phyloP scores from a whole-genome alignment of 139 green algal species.

The Diplosphaera chodatii region DNA sequence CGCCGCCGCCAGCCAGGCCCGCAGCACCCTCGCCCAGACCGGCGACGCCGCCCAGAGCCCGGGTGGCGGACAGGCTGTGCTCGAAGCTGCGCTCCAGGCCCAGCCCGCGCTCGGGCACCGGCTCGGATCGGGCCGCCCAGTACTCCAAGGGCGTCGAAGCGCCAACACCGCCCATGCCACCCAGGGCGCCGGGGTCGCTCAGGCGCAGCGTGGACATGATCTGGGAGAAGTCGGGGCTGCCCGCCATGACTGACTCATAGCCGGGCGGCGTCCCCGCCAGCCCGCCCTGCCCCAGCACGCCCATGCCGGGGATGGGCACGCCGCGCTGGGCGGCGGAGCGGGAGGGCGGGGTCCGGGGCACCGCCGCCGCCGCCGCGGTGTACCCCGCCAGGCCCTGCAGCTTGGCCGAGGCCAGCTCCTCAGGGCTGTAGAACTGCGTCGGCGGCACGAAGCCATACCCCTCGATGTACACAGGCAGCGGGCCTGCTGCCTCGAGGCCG shows the following conservation, averaged over 20 bases:
- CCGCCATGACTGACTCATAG: not conserved
- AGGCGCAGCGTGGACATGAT: not conserved
- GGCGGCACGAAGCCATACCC: slow-evolving; percentile 51
- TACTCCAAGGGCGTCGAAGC: too few relatives aligned
- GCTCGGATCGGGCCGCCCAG: too few relatives aligned
- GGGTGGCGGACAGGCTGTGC: too few relatives aligned
- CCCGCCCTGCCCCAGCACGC: not conserved
- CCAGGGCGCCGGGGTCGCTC: not conserved
- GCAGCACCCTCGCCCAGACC: too few relatives aligned
- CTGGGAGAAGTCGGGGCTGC: not conserved
- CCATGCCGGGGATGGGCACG: not conserved
- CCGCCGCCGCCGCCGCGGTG: too few relatives aligned
- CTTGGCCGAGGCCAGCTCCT: slow-evolving; percentile 4
- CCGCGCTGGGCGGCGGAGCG: not conserved
- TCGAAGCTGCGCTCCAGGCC: too few relatives aligned
- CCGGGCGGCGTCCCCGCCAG: not conserved
- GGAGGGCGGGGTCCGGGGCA: not conserved
- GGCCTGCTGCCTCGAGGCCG: too few relatives aligned
- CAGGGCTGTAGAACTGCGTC: slow-evolving; percentile 23
- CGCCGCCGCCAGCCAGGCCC: too few relatives aligned
- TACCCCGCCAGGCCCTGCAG: not conserved
- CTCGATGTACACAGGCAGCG: slow-evolving; percentile 3
- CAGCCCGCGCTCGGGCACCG: too few relatives aligned
- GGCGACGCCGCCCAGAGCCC: too few relatives aligned
- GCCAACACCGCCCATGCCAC: too few relatives aligned